Evolutionary conservation across 2,329 filamentous ascomycete genomes (phyloP), one percentile per base, ranked within the genome.

Genomic region (Monilinia vaccinii-corymbosi): DNA sequence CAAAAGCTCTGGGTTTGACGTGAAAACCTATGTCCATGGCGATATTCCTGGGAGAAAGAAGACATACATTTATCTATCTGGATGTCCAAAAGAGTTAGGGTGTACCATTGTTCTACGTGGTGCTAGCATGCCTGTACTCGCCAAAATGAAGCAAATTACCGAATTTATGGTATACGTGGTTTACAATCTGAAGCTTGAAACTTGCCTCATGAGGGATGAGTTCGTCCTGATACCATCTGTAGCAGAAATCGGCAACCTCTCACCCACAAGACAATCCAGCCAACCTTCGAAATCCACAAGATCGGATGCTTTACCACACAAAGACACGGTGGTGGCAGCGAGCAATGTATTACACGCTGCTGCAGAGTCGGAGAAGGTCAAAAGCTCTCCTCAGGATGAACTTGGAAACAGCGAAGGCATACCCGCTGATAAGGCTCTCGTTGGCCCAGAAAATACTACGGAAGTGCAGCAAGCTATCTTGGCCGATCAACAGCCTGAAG

Each of bases 161-260:
- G 94, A 99, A 71, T 97, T 99, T 71, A 97, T 99, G 93, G 88
- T 95, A 42, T 99, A 97, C 67, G 95, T 99, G 23, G 92, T 97
- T 14, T 99, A 99, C 75, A 99, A 97, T 68, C 79, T 99, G 57
- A 96, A 96, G 71, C 80, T 99, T 16, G 94, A 99, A 74, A 96
- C 94, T 1, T 96, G 89, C 67, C 78, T 99, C 49, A 89, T 99
- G 81, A 83, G 90, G 56, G 94, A 99, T 72, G 92, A 96, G 68
- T 96, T 91, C 67, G 88, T 96, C 18, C 83, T 92, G 63, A 87
- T 95, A 25, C 91, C 91, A 1, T 80, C 82, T 1, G 81, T 81
- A 32, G 76, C 79, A 10, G 80, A 83, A 3, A 79, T 69, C 44
- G 72, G 67, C 58, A 76, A 72, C 60, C 74, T 70, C 36, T 77